phyloP scores from a whole-genome alignment of 2,329 filamentous ascomycete species.

The Cyphellophora attinorum region DNA sequence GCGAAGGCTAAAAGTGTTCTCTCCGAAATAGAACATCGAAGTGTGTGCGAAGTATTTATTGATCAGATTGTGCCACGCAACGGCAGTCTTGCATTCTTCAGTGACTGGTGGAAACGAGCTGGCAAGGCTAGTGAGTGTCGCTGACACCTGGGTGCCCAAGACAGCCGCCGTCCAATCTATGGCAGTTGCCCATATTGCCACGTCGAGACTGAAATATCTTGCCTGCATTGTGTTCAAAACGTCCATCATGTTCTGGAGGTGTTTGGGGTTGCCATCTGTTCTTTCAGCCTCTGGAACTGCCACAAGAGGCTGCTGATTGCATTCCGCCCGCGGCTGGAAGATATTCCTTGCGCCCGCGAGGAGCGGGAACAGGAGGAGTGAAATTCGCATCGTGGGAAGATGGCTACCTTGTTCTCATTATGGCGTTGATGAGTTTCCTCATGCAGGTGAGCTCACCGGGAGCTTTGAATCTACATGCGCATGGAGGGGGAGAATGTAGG shows the following conservation, averaged over 20 bases:
- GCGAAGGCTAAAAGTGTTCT: constrained; percentile 66
- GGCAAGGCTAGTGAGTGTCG: constrained; percentile 62
- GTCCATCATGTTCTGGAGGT: constrained; percentile 38
- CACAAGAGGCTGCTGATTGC: no score
- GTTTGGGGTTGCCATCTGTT: no score
- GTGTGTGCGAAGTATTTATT: constrained; percentile 72
- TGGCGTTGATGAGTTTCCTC: no score
- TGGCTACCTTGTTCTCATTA: no score
- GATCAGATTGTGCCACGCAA: constrained; percentile 65
- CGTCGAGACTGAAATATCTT: constrained; percentile 65
- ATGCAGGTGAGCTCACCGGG: no score
- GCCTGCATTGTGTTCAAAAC: constrained; percentile 69
- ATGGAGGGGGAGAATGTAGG: no score
- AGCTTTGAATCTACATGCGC: no score
- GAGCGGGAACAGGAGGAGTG: no score
- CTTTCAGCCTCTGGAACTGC: no score
- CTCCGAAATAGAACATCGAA: constrained; percentile 73
- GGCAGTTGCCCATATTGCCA: constrained; percentile 71
- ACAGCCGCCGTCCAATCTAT: constrained; percentile 95
- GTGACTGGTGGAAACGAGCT: constrained; percentile 33
- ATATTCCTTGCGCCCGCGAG: no score
- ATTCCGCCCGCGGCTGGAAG: no score
- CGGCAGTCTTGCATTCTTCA: constrained; percentile 25
- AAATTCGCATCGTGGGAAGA: no score
- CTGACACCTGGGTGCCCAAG: constrained; percentile 67